Percentiles rank a stretch among this genome's conserved stretches.
These are phyloP conservation scores for Carex kokanica DNA, from an alignment of 176 grass and related monocot genomes.

Conservation along the genomic window DNA sequence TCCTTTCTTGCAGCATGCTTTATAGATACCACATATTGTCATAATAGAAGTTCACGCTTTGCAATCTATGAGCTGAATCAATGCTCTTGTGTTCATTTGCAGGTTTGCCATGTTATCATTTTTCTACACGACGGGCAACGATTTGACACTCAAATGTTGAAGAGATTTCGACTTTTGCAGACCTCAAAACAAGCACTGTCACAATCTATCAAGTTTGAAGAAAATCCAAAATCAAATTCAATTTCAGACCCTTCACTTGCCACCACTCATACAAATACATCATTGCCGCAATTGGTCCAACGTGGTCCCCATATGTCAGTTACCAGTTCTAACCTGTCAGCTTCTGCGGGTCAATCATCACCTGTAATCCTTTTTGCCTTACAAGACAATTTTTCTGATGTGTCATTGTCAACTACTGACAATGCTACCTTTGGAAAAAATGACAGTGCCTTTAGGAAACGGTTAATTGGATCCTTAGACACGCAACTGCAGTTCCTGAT, in stretches of 20 bases:
- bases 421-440: conserved; percentile 47
- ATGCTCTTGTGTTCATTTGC: conserved; percentile 7
- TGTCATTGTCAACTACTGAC: conserved; percentile 40
- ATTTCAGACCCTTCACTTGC: conserved; percentile 29
- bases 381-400: conserved; percentile 52
- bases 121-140: conserved; percentile 79
- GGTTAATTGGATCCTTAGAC: conserved; percentile 70
- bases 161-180: conserved; percentile 74
- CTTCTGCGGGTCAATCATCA: conserved; percentile 61
- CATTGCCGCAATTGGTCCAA: conserved; percentile 46
- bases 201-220: conserved; percentile 49
- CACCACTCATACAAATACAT: conserved; percentile 37
- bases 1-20: neutral
- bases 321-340: conserved; percentile 39
- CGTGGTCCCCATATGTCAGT: conserved; percentile 36
- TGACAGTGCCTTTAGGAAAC: conserved; percentile 52
- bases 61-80: neutral
- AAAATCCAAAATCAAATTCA: conserved; percentile 22
- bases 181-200: conserved; percentile 76
- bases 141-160: conserved; percentile 60
- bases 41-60: neutral
- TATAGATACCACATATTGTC: neutral
- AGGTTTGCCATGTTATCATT: conserved; percentile 93
- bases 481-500: conserved; percentile 69
- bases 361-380: conserved; percentile 93